Evolutionary conservation across 1,284 basidiomycete genomes (phyloP), one percentile per base, ranked within the genome.

Genomic region (Ceratobasidium sp.): DNA sequence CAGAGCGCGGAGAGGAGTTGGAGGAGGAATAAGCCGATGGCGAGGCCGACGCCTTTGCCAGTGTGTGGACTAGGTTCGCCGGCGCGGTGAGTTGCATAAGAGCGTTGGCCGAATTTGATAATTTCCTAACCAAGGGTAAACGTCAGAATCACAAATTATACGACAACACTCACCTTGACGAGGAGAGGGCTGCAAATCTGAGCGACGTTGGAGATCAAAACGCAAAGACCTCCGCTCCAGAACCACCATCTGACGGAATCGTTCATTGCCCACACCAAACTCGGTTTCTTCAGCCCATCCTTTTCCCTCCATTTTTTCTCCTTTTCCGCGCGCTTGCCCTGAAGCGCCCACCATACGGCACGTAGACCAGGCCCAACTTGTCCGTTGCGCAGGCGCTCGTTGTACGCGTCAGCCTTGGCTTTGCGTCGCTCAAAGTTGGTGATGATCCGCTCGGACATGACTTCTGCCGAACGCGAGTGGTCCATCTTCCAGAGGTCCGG

Each of bases 401-500:
- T 97, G 84, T 94, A 96, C 66, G 88, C 89, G 0, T 88, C 87
- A 0, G 94, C 95, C 64, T 87, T 85, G 75, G 85, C 85, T 38
- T 87, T 85, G 5, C 94, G 89, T 18, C 86, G 84, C 54, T 92
- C 89, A 83, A 93, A 97, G 0, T 92, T 92, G 0, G 84, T 84
- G 33, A 88, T 85, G 44, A 98, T 92, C 54, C 86, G 86, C 6
- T 89, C 86, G 1, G 93, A 91, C 64, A 96, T 89, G 18, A 86
- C 81, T 1, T 87, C 86, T 0, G 93, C 87, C 3, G 88, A 86
- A 27, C 89, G 89, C 18, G 91, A 86, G 65, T 90, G 88, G 79
- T 92, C 91, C 60, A 97, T 90, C 83, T 90, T 92, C 88, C 93
- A 97, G n/a, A 97, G 87, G 84, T 98, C 96, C 0, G 91, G 86